phyloP scores from a whole-genome alignment of 2,329 filamentous ascomycete genomes.

The Colletotrichum sp. region DNA sequence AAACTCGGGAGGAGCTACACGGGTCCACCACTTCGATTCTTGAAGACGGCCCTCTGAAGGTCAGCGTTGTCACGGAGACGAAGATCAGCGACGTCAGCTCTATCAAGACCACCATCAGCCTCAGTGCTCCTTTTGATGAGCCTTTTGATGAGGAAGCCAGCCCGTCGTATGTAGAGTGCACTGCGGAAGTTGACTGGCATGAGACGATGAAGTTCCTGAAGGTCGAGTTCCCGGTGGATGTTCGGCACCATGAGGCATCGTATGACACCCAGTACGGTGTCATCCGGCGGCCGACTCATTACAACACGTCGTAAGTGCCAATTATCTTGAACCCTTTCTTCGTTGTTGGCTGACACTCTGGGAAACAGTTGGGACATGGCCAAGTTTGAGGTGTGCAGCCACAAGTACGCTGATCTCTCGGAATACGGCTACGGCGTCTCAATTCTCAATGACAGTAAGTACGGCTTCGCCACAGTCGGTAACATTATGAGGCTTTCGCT shows the following conservation, averaged over 20 bases:
- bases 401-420: slow-evolving; percentile 75
- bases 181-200: slow-evolving; percentile 70
- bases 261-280: slow-evolving; percentile 75
- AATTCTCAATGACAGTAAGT: slow-evolving; percentile 73
- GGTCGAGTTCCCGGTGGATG: slow-evolving; percentile 72
- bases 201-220: slow-evolving; percentile 76
- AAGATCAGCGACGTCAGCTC: slow-evolving; percentile 69
- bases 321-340: not conserved
- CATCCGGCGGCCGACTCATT: slow-evolving; percentile 69
- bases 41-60: slow-evolving; percentile 56
- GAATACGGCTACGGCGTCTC: slow-evolving; percentile 73
- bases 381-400: slow-evolving; percentile 79
- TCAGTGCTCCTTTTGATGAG: slow-evolving; percentile 50
- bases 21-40: slow-evolving; percentile 55
- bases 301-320: slow-evolving; percentile 62
- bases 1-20: slow-evolving; percentile 64
- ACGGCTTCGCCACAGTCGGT: slow-evolving; percentile 71
- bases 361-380: slow-evolving; percentile 70
- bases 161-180: slow-evolving; percentile 59
- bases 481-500: slow-evolving; percentile 72
- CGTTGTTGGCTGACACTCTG: accelerated
- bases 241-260: slow-evolving; percentile 68
- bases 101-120: slow-evolving; percentile 68
- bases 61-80: slow-evolving; percentile 64
- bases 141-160: slow-evolving; percentile 39